phyloP scores from a whole-genome alignment of 345 rosid species.

The Syzygium aromaticum region DNA sequence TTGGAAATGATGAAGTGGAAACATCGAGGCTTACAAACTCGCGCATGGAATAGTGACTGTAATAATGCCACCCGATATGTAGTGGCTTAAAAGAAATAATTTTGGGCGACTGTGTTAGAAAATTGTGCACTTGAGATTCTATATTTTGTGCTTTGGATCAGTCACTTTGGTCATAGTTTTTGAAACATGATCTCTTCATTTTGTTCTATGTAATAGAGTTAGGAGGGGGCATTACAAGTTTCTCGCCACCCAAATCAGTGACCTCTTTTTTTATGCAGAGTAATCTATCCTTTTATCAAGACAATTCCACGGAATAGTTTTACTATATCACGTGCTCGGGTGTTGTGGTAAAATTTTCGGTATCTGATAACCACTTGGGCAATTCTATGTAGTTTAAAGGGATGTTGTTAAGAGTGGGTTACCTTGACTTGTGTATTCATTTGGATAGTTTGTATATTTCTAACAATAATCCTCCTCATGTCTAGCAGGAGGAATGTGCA shows the following conservation, averaged over 20 bases:
- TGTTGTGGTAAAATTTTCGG: fast-evolving
- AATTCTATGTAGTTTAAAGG: background rate
- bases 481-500: slow-evolving; percentile 28
- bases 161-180: background rate
- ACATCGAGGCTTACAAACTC: background rate
- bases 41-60: background rate
- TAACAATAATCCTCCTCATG: background rate
- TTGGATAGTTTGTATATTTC: background rate
- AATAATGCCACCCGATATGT: background rate
- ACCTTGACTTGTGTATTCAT: background rate
- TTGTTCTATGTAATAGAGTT: background rate
- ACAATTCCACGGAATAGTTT: background rate
- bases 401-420: background rate
- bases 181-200: background rate
- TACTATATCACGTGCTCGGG: background rate
- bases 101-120: background rate
- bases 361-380: background rate
- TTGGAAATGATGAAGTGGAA: background rate
- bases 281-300: background rate
- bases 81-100: background rate
- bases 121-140: background rate
- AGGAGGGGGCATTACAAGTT: background rate
- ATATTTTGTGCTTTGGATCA: background rate
- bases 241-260: background rate
- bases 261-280: background rate